These are phyloP conservation scores for Madurella fahalii DNA, from an alignment of 2,329 filamentous ascomycete species.

Conservation along the genomic window DNA sequence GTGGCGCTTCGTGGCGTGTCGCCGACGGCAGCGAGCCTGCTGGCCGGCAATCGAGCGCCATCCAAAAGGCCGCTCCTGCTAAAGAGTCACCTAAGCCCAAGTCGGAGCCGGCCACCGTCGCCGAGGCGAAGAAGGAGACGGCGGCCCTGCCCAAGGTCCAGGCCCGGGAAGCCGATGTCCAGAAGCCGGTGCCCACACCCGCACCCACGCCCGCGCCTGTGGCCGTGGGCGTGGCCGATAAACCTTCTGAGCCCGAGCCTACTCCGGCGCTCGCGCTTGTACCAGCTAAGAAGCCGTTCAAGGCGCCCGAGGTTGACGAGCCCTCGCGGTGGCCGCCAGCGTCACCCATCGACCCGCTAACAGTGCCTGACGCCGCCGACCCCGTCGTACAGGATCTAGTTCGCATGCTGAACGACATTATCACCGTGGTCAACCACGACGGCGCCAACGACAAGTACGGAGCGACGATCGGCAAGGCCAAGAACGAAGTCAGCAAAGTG, in stretches of 20 bases:
- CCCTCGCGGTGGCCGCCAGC: conserved; percentile 60
- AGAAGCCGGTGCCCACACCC: conserved; percentile 15
- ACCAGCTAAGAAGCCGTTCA: conserved; percentile 37
- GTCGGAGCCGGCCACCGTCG: conserved; percentile 15
- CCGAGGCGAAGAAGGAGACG: conserved; percentile 23
- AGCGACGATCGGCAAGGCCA: conserved; percentile 76
- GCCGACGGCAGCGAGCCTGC: conserved; percentile 55
- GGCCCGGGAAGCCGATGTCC: conserved; percentile 26
- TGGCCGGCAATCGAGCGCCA: conserved; percentile 60
- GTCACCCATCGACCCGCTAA: conserved; percentile 72
- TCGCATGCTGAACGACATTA: conserved; percentile 93
- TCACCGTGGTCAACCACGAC: conserved; percentile 87
- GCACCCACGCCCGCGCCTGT: conserved; percentile 19
- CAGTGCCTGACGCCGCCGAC: conserved; percentile 71
- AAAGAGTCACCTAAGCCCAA: conserved; percentile 30
- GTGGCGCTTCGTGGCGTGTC: conserved; percentile 77
- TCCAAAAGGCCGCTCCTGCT: conserved; percentile 30
- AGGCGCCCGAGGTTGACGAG: conserved; percentile 61
- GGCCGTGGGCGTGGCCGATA: conserved; percentile 9
- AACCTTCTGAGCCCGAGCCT: conserved; percentile 25
- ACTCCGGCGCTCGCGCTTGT: conserved; percentile 18
- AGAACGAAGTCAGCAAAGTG: conserved; percentile 73
- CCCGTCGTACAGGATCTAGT: conserved; percentile 89
- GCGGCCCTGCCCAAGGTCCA: conserved; percentile 32
- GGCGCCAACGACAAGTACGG: conserved; percentile 73